phyloP scores from a whole-genome alignment of 805 yeast species.

The Pichia phayaonensis region DNA sequence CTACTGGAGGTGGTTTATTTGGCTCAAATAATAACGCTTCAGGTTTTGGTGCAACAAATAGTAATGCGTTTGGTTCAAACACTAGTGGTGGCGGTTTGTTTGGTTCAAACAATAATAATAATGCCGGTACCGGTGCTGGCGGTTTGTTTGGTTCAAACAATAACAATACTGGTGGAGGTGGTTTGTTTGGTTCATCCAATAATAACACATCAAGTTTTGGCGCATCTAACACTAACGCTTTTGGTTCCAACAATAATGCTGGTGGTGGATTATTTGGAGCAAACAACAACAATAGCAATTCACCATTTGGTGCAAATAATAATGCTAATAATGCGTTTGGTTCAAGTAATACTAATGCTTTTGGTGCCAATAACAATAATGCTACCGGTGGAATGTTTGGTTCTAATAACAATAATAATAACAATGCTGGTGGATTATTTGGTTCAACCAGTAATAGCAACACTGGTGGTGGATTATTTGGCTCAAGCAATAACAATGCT shows the following conservation, averaged over 20 bases:
- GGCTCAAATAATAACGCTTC: constrained; percentile 14
- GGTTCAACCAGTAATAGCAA: constrained; percentile 18
- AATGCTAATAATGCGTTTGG: constrained; percentile 24
- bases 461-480: constrained; percentile 12
- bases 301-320: constrained; percentile 17
- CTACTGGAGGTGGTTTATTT: constrained; percentile 12
- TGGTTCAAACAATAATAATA: constrained; percentile 14
- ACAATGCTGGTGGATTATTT: constrained; percentile 14
- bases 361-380: constrained; percentile 29
- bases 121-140: constrained; percentile 7
- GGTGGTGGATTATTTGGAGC: constrained; percentile 8
- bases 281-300: constrained; percentile 1
- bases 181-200: neutral
- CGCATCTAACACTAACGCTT: neutral
- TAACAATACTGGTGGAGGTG: neutral
- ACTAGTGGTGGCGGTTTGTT: constrained; percentile 16
- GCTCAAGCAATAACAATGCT: neutral
- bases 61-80: constrained; percentile 28
- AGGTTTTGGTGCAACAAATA: constrained; percentile 24
- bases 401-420: constrained; percentile 1
- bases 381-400: constrained; percentile 25
- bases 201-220: constrained; percentile 5
- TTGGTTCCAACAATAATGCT: constrained; percentile 12
- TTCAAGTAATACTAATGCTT: constrained; percentile 22
- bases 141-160: constrained; percentile 5